phyloP scores from a whole-genome alignment of 345 rosid species.

The Syzygium grande region DNA sequence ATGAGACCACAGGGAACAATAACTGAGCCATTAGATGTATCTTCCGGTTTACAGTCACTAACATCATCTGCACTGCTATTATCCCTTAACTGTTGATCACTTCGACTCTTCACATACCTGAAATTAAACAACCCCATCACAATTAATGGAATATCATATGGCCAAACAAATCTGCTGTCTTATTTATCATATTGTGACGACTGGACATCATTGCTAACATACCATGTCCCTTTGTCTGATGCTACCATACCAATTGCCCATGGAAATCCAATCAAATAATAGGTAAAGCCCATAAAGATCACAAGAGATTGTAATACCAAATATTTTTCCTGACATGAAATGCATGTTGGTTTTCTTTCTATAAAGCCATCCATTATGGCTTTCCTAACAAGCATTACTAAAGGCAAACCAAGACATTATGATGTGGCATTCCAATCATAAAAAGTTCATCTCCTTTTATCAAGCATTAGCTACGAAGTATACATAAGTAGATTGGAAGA shows the following conservation, averaged over 20 bases:
- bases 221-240: neutral
- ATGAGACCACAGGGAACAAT: constrained; percentile 99
- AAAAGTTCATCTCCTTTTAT: neutral
- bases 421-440: neutral
- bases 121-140: constrained; percentile 6
- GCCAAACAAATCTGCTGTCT: neutral
- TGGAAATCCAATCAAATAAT: neutral
- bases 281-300: neutral
- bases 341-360: neutral
- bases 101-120: constrained; percentile 96
- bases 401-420: neutral
- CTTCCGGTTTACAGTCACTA: constrained; percentile 66
- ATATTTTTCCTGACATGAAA: neutral
- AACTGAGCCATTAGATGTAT: constrained; percentile 14
- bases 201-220: neutral
- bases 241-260: neutral
- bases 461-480: neutral
- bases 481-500: neutral
- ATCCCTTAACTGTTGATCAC: constrained; percentile 59
- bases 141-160: neutral
- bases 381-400: neutral
- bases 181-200: neutral
- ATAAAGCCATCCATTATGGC: neutral
- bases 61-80: constrained; percentile 20
- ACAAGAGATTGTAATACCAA: neutral